Conservation (phyloP, 495 filamentous ascomycete species). For the Penicillium silybi region DNA sequence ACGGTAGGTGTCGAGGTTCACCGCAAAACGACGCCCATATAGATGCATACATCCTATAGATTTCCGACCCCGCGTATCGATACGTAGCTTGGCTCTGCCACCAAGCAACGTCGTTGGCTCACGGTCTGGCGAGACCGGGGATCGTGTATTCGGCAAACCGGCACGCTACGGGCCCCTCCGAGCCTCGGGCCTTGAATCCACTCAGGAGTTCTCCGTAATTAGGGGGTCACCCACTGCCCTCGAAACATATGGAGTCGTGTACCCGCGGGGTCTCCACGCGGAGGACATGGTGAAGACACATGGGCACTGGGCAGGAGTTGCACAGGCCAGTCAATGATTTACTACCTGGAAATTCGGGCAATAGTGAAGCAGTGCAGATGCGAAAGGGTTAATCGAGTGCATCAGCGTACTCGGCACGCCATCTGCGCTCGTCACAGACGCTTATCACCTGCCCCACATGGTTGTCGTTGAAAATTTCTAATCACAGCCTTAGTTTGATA, state of each 20-base stretch:
- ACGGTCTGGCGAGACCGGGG: neutral
- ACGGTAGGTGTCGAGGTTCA: neutral
- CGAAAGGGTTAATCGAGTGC: neutral
- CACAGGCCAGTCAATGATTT: neutral
- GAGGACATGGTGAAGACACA: neutral
- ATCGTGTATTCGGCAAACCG: conserved; percentile 31
- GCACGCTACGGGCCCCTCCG: conserved; percentile 14
- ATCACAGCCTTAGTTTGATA: neutral
- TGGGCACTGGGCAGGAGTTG: neutral
- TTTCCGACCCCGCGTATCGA: neutral
- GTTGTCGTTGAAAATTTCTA: conserved; percentile 7
- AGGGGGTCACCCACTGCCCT: neutral
- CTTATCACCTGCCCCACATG: conserved; percentile 19
- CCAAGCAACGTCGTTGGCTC: neutral
- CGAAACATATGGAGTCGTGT: neutral
- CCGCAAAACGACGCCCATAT: neutral
- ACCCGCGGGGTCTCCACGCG: neutral
- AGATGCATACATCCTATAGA: neutral
- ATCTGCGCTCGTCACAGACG: conserved; percentile 1
- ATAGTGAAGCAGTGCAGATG: neutral
- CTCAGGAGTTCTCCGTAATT: neutral
- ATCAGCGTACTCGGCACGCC: conserved; percentile 3
- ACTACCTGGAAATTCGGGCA: neutral
- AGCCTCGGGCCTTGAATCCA: neutral
- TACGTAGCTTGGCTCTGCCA: neutral